Conservation (phyloP, 2,329 filamentous ascomycete genomes). For the Microcyclospora pomicola region DNA sequence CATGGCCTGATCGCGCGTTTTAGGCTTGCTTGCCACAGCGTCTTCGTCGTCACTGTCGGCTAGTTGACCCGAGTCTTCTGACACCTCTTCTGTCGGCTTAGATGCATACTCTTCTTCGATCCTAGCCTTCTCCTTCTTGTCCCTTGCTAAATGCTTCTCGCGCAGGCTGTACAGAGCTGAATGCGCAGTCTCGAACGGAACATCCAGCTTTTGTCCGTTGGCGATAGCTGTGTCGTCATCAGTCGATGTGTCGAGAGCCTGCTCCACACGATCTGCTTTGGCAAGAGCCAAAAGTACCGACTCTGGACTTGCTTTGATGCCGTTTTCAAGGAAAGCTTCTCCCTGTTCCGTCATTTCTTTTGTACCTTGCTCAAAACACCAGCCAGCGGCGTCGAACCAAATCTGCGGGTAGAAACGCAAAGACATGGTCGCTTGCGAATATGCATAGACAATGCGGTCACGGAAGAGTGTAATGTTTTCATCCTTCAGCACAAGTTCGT, state of each 20-base stretch:
- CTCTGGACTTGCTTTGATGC: constrained; percentile 81
- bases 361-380: constrained; percentile 70
- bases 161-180: constrained; percentile 80
- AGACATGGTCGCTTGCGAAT: constrained; percentile 87
- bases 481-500: constrained; percentile 71
- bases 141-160: constrained; percentile 52
- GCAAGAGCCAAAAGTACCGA: constrained; percentile 83
- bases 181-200: constrained; percentile 70
- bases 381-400: constrained; percentile 90
- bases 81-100: constrained; percentile 28
- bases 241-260: constrained; percentile 53
- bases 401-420: constrained; percentile 89
- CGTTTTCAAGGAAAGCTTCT: constrained; percentile 65
- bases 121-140: constrained; percentile 45
- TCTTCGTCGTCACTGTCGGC: constrained; percentile 43
- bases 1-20: constrained; percentile 38
- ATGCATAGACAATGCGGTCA: constrained; percentile 72
- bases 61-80: constrained; percentile 22
- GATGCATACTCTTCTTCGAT: constrained; percentile 41
- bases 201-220: constrained; percentile 59
- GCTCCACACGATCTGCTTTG: constrained; percentile 75
- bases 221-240: constrained; percentile 54
- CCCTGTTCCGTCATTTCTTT: constrained; percentile 44
- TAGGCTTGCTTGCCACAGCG: constrained; percentile 28
- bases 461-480: constrained; percentile 67